Evolutionary conservation across 2,329 filamentous ascomycete species (phyloP), one percentile per base, ranked within the genome.

Genomic region (Mycosphaerelloides madeirae): DNA sequence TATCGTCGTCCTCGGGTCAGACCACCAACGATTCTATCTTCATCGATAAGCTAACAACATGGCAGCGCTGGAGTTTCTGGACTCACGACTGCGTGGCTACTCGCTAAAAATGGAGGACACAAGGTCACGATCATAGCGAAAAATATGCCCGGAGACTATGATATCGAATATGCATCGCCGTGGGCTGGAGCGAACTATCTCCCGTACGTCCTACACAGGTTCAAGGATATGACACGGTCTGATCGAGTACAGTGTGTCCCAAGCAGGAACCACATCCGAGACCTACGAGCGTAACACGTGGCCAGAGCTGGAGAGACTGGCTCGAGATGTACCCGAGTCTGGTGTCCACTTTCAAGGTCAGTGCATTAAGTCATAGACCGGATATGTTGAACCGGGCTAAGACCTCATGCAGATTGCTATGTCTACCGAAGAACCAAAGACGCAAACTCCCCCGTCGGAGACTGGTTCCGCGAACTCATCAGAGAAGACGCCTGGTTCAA

Each of bases 71-170:
- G 82, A 36, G 80, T 85, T 5, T 73, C 79, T 25, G 81, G 81
- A 19, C 71, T 85, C 41, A 84, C 82, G 2, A 83, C 80, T 2
- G 81, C 82, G 29, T 69, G 83, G 18, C 66, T 80, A 13, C 68
- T 85, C 12, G 81, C 81, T 11, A 72, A 73, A 47, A 74, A 80
- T 55, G 65, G 69, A 3, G 15, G 25, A 58, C 75, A 82, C 54
- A 70, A 72, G 19, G 68, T 94, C 52, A 89, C 85, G 0, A 73
- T 94, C 29, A 72, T 88, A 25, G 84, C 87, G 4, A 94, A 91
- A 61, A 85, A 95, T 63, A 93, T 95, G 84, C 90, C 90, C 0
- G 90, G 90, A 29, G 90, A 96, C 70, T 93, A 91, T 66, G 85
- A 91, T 54, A 84, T 90, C 55, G 85, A 94, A 72, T 96, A 95